Evolutionary conservation across 371 early-diverging fungal species (phyloP), one percentile per base, ranked within the genome.

Genomic region (Coemansia sp.): DNA sequence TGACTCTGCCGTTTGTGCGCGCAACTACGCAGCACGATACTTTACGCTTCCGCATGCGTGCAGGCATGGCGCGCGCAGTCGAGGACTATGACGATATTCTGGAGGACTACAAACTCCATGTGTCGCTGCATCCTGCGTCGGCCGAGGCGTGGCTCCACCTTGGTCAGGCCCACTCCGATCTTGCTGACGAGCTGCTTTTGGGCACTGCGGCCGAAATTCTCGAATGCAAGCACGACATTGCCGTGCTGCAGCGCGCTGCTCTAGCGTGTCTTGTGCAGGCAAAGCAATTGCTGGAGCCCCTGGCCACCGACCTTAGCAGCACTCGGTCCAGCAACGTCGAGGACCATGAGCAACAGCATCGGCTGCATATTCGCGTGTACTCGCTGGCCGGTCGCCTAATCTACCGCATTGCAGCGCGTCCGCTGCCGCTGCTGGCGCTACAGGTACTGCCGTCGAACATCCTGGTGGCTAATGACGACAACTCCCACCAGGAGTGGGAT

Each of bases 11-110:
- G 5, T 74, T 74, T 60, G 75, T 69, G 9, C 70, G 70, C 10
- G 75, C 69, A 1, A 61, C 66, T 2, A 51, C 51, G 1, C 75
- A 74, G 48, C 75, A 74, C 16, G 75, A 74, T 32, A 42, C 46
- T 8, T 58, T 75, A 14, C 51, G 61, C 5, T 58, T 42, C n/a
- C 72, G 75, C 50, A 75, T 75, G 75, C 65, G 62, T 2, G 57
- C 71, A 4, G 75, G 75, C 2, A 48, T 62, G 60, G 6, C 70
- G 37, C 75, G 75, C 18, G 58, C 70, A 4, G 51, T 75, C 1
- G 66, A 62, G 54, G 75, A 75, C 55, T 75, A 75, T 16, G 75
- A 75, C 49, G 49, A 62, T 0, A 70, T 75, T 10, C 51, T 75
- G 5, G 75, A 75, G 31, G 75, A 75, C 56, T 75, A 70, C 56